Evolutionary conservation across 2,329 filamentous ascomycete genomes (phyloP).

Genomic region (Alternaria brassicae): DNA sequence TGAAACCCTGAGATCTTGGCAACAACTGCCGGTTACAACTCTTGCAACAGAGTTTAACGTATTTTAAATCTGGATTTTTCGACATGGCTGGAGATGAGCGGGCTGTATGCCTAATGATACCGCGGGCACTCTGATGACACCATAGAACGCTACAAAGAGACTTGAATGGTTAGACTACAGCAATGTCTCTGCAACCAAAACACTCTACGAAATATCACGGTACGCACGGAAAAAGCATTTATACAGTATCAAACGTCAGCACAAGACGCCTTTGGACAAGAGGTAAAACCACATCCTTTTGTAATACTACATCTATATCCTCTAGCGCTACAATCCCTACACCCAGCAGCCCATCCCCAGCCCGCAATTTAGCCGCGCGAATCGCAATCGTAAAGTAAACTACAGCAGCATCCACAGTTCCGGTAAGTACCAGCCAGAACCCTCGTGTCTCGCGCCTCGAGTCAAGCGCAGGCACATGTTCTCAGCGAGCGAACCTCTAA

Average conservation of each 20-base stretch:
- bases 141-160: no score
- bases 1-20: not conserved
- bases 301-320: not conserved
- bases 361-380: not conserved
- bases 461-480: not conserved
- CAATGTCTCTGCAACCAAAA: no score
- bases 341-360: not conserved
- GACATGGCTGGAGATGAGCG: no score
- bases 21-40: no score
- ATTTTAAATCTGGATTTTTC: no score
- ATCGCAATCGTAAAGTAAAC: not conserved
- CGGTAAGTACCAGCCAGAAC: not conserved
- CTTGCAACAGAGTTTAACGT: no score
- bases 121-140: no score
- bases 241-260: conserved; percentile 6
- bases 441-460: not conserved
- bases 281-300: conserved; percentile 7
- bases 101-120: no score
- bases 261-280: no score
- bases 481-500: not conserved
- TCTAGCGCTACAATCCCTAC: not conserved
- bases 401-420: not conserved
- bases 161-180: no score
- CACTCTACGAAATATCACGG: no score
- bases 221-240: no score